Evolutionary conservation across 768 basidiomycete genomes (phyloP), one percentile per base, ranked within the genome.

Genomic region (Lactarius pseudohatsudake): DNA sequence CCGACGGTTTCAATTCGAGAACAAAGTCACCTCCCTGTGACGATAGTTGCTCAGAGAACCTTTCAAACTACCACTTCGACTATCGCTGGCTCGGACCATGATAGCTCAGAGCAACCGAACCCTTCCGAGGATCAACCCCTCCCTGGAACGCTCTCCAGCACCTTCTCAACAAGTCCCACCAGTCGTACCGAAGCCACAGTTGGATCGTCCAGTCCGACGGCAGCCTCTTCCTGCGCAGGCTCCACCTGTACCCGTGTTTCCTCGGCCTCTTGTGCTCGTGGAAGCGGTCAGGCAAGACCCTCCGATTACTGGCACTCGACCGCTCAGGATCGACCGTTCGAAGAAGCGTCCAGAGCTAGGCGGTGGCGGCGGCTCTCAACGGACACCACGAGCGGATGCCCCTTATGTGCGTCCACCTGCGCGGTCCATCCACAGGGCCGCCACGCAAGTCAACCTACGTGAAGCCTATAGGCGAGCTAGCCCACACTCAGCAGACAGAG

Each of bases 1-100:
- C 34, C 2, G 41, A 57, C 15, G 28, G 9, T 18, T 40, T 43
- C 43, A 50, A 11, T 22, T 28, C 43, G 8, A 30, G 8, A 1
- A 57, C 13, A 26, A n/a, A 59, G 32, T 13, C 62, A 38, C 6
- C 28, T 53, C 41, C 6, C 8, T 38, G 9, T 16, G 66, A 62
- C 16, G 66, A 67, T n/a, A 41, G 30, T 16, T 15, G 26, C 26
- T 67, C 50, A 28, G 66, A 64, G 4, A 53, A 40, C n/a, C 62
- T 67, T 40, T 64, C 66, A 34, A 13, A 63, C 28, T 67, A 67
- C n/a, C 34, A 32, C 9, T 67, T 67, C 43, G 66, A 59, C 41
- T n/a, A 32, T 67, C 13, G 43, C 16, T 18, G 62, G 40, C 20
- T 50, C 40, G 32, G 61, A 54, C 8, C 28, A 34, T 10, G n/a